These are phyloP conservation scores for Trametes maxima DNA, from an alignment of 768 basidiomycete genomes.

Conservation along the genomic window DNA sequence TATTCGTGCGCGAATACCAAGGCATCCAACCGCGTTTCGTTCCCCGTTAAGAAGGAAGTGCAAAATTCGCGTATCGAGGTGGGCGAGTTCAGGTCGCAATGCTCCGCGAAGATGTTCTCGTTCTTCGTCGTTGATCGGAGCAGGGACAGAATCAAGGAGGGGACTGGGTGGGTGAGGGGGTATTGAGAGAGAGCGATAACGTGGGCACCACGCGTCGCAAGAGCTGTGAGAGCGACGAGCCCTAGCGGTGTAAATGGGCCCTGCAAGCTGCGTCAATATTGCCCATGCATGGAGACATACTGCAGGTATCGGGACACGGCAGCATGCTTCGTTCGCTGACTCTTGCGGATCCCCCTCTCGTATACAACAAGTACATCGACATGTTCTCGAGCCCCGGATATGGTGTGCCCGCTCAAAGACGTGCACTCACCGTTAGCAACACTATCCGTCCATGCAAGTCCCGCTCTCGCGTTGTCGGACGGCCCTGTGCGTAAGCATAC, in stretches of 20 bases:
- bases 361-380: neutral
- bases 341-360: neutral
- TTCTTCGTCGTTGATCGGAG: constrained; percentile 72
- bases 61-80: constrained; percentile 71
- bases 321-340: too few species aligned
- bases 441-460: constrained; percentile 74
- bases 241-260: constrained; percentile 78
- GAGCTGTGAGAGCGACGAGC: constrained; percentile 60
- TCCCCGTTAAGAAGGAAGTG: constrained; percentile 62
- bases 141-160: constrained; percentile 64
- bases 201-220: constrained; percentile 78
- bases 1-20: constrained; percentile 82
- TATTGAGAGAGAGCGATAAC: constrained; percentile 72
- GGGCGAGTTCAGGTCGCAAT: constrained; percentile 72
- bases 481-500: constrained; percentile 66
- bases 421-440: constrained; percentile 61
- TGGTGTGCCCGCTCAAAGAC: neutral
- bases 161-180: constrained; percentile 53
- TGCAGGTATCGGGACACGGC: too few species aligned
- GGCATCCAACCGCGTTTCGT: constrained; percentile 74
- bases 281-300: neutral
- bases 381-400: too few species aligned
- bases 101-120: constrained; percentile 77
- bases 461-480: constrained; percentile 70
- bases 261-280: constrained; percentile 38